Percentiles rank a stretch among this genome's conserved stretches.
Evolutionary conservation across 441 rosid genomes (phyloP).

Genomic region (Adansonia grandidieri): DNA sequence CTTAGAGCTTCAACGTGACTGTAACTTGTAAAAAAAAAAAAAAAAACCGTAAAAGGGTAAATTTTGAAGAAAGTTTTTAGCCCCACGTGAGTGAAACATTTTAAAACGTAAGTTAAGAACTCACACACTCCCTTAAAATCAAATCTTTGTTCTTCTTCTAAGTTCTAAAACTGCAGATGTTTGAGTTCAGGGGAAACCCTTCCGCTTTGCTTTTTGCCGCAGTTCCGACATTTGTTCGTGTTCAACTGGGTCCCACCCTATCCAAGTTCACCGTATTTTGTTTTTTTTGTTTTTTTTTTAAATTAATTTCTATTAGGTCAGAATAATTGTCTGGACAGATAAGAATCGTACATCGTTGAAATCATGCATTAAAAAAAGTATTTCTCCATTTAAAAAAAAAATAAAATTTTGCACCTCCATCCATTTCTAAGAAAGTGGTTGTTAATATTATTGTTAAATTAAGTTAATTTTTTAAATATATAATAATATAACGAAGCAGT

Average conservation of each 20-base stretch:
- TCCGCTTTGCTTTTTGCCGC: neutral
- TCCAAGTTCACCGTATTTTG: neutral
- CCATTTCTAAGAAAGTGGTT: too few relatives aligned
- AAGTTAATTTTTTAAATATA: too few relatives aligned
- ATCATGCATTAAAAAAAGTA: neutral
- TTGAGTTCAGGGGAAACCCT: neutral
- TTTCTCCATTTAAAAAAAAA: neutral
- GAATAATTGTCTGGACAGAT: neutral
- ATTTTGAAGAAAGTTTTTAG: too few relatives aligned
- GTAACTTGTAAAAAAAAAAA: neutral
- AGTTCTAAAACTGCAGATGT: neutral
- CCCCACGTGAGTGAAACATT: neutral
- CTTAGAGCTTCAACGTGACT: neutral
- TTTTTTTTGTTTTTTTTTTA: neutral
- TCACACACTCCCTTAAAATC: neutral
- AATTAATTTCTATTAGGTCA: neutral
- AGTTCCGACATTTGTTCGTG: neutral
- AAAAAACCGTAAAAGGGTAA: too few relatives aligned
- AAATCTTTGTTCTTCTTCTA: neutral
- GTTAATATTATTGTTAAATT: too few relatives aligned
- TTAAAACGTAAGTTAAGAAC: neutral
- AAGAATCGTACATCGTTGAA: neutral
- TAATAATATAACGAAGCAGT: too few relatives aligned
- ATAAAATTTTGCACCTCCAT: too few relatives aligned
- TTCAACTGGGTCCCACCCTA: constrained; percentile 1